These are phyloP conservation scores for Calonectria ilicicola DNA, from an alignment of 2,329 filamentous ascomycete genomes.

Conservation along the genomic window DNA sequence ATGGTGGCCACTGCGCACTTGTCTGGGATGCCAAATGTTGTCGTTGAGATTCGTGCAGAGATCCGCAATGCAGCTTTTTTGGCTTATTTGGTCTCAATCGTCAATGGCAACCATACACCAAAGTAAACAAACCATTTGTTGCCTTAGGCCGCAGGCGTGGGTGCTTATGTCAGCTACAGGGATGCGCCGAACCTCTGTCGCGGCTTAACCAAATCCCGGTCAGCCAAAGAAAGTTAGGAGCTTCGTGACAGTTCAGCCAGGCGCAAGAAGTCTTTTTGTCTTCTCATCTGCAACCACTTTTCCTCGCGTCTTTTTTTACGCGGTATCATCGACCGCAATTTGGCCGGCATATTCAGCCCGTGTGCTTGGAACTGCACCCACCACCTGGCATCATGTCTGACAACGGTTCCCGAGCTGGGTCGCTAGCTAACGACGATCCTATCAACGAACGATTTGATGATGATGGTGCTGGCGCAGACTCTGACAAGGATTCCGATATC, in stretches of 20 bases:
- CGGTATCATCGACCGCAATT: neutral
- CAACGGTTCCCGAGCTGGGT: constrained; percentile 55
- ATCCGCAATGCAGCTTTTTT: constrained; percentile 18
- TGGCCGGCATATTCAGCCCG: neutral
- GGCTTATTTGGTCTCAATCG: constrained; percentile 30
- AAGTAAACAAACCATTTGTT: constrained; percentile 51
- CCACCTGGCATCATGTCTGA: constrained; percentile 57
- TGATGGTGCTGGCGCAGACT: constrained; percentile 52
- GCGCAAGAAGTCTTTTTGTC: constrained; percentile 1
- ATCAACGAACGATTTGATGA: constrained; percentile 50
- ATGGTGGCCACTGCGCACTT: constrained; percentile 23
- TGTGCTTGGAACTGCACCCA: neutral
- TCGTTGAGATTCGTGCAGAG: constrained; percentile 14
- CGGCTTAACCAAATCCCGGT: constrained; percentile 24
- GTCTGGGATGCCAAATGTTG: constrained; percentile 9
- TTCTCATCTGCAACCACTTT: neutral
- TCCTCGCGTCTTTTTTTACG: neutral
- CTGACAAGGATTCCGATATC: constrained; percentile 68
- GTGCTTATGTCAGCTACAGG: constrained; percentile 47
- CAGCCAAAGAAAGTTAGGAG: constrained; percentile 28
- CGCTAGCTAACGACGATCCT: constrained; percentile 48
- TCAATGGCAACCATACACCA: constrained; percentile 43
- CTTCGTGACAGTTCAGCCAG: constrained; percentile 11
- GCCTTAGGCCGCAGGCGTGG: constrained; percentile 38
- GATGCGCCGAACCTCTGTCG: constrained; percentile 34